Evolutionary conservation across 345 rosid genomes (phyloP), one percentile per base, ranked within the genome.

Genomic region (Gossypium herbaceum): DNA sequence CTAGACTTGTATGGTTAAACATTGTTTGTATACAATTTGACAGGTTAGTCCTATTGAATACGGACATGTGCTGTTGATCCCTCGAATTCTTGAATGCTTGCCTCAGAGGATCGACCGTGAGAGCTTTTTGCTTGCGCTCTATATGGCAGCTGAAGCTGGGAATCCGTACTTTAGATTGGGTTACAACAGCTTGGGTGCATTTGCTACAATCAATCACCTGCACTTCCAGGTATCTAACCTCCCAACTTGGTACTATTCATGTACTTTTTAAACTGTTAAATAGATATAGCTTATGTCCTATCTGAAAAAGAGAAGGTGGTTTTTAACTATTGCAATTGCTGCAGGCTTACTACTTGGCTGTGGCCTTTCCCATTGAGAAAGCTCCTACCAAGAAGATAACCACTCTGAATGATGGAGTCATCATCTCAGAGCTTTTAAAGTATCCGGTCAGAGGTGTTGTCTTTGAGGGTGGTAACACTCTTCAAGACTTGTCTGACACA

Each of bases 21-120:
- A 69, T 39, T 69, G 15, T 13, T 15, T 58, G 39, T 20, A n/a
- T 68, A 16, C 2, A 12, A 67, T 56, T 50, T 41, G 66, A 78
- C 89, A 93, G 99, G 99, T 91, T 47, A 95, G 99, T 78, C 99
- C 99, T 3, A 95, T 95, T 71, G 99, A 95, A 78, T 95, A 95
- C 70, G 98, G 99, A 58, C 99, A 95, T 73, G 98, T 95, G 64
- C 80, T 95, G 73, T 79, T 95, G 83, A 90, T 95, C 79, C 99
- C 99, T 4, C 93, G 85, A 2, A 75, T 95, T 72, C 83, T 91
- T 24, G 96, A 93, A 66, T 91, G 97, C 86, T 81, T 93, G 82
- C 99, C 99, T 10, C 99, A 95, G 86, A 93, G 90, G 88, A 93
- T 95, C 59, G 99, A 95, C 79, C 90, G 73, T 54, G 82, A 91